Evolutionary conservation across 257 asterid genomes (phyloP).

Genomic region (Solanum lycopersicoides): DNA sequence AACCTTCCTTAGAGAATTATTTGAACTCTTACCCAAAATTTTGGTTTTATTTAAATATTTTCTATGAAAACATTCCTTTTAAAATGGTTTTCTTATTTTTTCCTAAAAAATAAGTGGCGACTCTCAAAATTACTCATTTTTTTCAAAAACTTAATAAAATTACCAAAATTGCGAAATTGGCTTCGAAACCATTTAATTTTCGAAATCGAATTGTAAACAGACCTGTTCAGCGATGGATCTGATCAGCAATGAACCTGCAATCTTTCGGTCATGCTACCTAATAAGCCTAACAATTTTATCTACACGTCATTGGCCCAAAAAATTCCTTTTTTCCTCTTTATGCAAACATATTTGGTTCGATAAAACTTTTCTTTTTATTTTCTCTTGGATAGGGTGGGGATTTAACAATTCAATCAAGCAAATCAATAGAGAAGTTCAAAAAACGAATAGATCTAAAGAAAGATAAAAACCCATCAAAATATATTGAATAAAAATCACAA

Average conservation of each 20-base stretch:
- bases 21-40: no score
- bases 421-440: background rate
- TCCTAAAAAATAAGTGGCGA: no score
- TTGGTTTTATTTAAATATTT: no score
- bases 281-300: background rate
- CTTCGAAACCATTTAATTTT: no score
- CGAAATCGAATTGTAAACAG: no score
- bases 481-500: background rate
- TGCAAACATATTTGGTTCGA: background rate
- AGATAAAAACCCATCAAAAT: background rate
- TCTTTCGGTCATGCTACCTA: background rate
- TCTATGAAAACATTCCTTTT: no score
- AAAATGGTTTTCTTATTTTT: no score
- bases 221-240: background rate
- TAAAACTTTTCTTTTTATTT: background rate
- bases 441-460: background rate
- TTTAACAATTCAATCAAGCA: background rate
- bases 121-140: no score
- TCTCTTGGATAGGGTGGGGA: background rate
- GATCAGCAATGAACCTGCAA: background rate
- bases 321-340: background rate
- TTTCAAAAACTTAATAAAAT: no score
- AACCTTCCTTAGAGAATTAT: no score
- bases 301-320: background rate
- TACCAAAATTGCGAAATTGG: no score